A percentile compares a stretch with the other conserved stretches of the same genome.
Conservation (phyloP, 345 rosid genomes). For the Gossypium ekmanianum region DNA sequence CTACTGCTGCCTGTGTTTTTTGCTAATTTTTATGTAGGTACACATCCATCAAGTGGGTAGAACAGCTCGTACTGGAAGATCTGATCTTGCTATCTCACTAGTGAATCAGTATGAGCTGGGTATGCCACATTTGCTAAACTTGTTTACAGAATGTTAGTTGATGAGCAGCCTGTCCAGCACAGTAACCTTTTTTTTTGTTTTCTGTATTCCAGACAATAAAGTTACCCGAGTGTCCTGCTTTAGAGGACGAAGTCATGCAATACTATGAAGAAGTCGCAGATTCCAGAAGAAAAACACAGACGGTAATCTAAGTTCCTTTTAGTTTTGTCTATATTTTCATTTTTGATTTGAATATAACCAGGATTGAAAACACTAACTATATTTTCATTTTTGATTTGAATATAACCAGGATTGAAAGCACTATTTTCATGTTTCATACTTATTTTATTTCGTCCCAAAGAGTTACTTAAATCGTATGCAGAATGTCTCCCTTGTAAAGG, state of each 20-base stretch:
- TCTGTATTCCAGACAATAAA: constrained; percentile 55
- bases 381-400: background rate
- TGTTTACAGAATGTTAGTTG: background rate
- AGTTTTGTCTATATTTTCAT: background rate
- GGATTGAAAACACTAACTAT: background rate
- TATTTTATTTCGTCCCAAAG: background rate
- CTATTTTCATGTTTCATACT: background rate
- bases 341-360: background rate
- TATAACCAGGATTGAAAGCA: background rate
- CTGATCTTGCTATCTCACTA: constrained; percentile 82
- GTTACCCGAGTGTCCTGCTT: constrained; percentile 62
- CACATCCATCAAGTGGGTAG: constrained; percentile 63
- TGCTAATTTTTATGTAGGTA: constrained; percentile 2
- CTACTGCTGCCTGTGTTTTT: background rate
- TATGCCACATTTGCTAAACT: constrained; percentile 21
- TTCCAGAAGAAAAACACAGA: background rate
- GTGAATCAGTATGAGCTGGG: constrained; percentile 88
- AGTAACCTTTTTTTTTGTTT: background rate
- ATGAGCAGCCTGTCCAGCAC: background rate
- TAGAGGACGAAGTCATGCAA: constrained; percentile 69
- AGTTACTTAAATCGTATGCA: background rate
- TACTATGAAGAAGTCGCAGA: constrained; percentile 25
- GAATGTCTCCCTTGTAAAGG: background rate
- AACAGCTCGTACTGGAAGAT: constrained; percentile 81
- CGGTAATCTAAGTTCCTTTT: constrained; percentile 2